Evolutionary conservation across 2,329 filamentous ascomycete genomes (phyloP).

Genomic region (Torrubiella hemipterigena): DNA sequence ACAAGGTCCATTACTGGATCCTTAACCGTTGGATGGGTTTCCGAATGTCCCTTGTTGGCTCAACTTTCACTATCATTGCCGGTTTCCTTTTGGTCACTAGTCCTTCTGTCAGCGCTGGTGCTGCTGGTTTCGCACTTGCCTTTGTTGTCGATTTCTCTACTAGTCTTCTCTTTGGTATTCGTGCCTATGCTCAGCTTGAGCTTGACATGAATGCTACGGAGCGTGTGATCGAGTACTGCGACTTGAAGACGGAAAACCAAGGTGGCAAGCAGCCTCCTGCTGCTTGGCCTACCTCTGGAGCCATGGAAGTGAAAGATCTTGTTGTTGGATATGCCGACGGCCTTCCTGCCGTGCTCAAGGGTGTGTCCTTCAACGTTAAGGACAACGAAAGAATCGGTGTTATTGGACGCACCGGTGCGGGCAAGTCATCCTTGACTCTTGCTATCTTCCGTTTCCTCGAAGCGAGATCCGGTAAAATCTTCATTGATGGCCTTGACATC

Average conservation of each 20-base stretch:
- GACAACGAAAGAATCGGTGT: slow-evolving; percentile 63
- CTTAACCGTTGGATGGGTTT: slow-evolving; percentile 70
- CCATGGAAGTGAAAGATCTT: slow-evolving; percentile 60
- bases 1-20: slow-evolving; percentile 57
- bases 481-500: slow-evolving; percentile 65
- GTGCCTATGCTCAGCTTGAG: slow-evolving; percentile 59
- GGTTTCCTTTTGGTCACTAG: slow-evolving; percentile 51
- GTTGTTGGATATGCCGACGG: slow-evolving; percentile 62
- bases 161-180: slow-evolving; percentile 52
- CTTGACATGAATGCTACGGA: slow-evolving; percentile 71
- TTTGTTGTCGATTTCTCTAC: slow-evolving; percentile 61
- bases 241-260: slow-evolving; percentile 54
- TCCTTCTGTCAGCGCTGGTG: slow-evolving; percentile 49
- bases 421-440: slow-evolving; percentile 65
- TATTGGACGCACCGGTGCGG: slow-evolving; percentile 66
- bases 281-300: slow-evolving; percentile 64
- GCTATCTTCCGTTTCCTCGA: slow-evolving; percentile 71
- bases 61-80: slow-evolving; percentile 54
- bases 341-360: slow-evolving; percentile 57
- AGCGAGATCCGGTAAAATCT: slow-evolving; percentile 50
- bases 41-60: slow-evolving; percentile 58
- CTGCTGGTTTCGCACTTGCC: slow-evolving; percentile 64
- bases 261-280: slow-evolving; percentile 50
- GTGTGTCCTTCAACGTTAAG: slow-evolving; percentile 53
- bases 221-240: slow-evolving; percentile 62